Percentiles rank a stretch among this genome's conserved stretches.
These are phyloP conservation scores for Aureobasidium sp. DNA, from an alignment of 2,329 filamentous ascomycete genomes.

Conservation along the genomic window DNA sequence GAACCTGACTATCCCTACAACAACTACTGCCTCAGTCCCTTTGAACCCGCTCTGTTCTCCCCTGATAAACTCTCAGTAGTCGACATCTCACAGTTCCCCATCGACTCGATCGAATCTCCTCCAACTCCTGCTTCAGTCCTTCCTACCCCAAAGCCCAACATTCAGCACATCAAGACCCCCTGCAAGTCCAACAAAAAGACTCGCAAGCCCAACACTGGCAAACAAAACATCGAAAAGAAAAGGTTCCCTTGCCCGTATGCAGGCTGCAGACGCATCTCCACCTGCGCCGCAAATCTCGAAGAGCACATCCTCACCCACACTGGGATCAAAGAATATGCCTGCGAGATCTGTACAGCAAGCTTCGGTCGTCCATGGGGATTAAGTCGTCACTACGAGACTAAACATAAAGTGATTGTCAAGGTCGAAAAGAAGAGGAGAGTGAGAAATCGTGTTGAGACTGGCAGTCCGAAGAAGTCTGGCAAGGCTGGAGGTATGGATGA, in stretches of 20 bases:
- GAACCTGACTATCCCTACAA: not conserved
- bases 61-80: not conserved
- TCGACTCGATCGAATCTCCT: not conserved
- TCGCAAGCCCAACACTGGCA: not conserved
- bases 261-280: not conserved
- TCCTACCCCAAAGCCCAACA: not conserved
- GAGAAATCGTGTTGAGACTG: not conserved
- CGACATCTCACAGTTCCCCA: not conserved
- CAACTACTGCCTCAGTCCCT: no score
- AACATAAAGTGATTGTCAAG: not conserved
- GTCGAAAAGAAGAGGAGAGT: not conserved
- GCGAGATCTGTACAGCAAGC: not conserved
- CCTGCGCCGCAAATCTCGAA: not conserved
- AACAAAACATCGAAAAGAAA: not conserved
- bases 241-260: not conserved
- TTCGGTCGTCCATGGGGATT: not conserved
- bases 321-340: not conserved
- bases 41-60: not conserved
- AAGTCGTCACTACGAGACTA: not conserved
- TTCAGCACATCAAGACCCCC: not conserved
- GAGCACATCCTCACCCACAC: not conserved
- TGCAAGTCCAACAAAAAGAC: not conserved
- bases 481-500: not conserved
- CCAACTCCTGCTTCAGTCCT: not conserved
- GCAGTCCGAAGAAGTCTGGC: not conserved